Evolutionary conservation across 139 green algal species (phyloP).

Genomic region (Chlorella sorokiniana): DNA sequence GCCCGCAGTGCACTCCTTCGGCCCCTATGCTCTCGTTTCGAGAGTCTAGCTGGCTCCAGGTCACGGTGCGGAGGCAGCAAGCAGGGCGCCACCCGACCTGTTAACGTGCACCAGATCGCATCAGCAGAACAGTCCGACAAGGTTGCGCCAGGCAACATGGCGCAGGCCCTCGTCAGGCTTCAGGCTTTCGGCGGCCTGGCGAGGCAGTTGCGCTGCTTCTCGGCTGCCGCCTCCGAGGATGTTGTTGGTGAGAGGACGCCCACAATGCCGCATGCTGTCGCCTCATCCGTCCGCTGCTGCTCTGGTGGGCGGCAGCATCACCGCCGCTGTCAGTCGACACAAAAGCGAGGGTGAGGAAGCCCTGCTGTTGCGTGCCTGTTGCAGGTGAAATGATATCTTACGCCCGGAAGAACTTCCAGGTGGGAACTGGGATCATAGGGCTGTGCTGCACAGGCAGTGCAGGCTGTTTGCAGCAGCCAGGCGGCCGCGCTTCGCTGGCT

Average conservation of each 20-base stretch:
- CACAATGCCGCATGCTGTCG: not conserved
- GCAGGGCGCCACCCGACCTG: no score
- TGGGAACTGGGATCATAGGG: slow-evolving; percentile 13
- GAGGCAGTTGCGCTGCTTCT: slow-evolving; percentile 11
- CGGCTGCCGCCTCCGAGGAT: not conserved
- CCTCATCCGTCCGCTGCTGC: no score
- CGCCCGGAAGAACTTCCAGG: slow-evolving; percentile 51
- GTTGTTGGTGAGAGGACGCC: not conserved
- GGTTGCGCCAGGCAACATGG: not conserved
- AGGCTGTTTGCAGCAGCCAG: no score
- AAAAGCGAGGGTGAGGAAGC: no score
- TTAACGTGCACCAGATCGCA: no score
- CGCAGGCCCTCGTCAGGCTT: not conserved
- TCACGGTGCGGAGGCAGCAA: no score
- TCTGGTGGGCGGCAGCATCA: not conserved
- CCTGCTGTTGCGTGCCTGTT: not conserved
- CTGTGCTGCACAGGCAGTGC: no score
- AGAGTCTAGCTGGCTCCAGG: no score
- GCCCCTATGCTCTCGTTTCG: no score
- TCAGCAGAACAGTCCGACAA: not conserved
- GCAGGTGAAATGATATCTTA: slow-evolving; percentile 57
- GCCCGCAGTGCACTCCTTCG: no score
- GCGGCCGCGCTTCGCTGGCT: no score
- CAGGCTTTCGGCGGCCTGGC: not conserved
- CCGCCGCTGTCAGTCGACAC: slow-evolving; percentile 29